Percentiles rank a stretch among this genome's conserved stretches.
Conservation (phyloP, 371 early-diverging fungal species). For the Apophysomyces ossiformis region DNA sequence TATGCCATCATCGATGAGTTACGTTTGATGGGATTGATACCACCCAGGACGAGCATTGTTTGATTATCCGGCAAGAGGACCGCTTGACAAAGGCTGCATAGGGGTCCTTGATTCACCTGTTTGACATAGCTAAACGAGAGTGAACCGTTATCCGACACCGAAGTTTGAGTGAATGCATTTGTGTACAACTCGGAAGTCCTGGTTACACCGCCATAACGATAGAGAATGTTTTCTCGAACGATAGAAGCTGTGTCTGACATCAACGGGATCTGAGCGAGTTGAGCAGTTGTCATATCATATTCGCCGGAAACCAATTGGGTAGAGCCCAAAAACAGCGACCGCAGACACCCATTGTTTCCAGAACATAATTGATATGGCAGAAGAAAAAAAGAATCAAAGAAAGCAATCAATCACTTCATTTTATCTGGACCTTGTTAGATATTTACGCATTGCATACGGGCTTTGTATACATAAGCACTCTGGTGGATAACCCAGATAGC, state of each 20-base stretch:
- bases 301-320: neutral
- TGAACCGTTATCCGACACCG: neutral
- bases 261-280: neutral
- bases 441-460: too few relatives aligned
- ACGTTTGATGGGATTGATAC: neutral
- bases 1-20: neutral
- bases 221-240: constrained; percentile 2
- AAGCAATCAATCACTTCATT: too few relatives aligned
- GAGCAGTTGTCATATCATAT: neutral
- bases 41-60: constrained; percentile 18
- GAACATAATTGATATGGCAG: neutral
- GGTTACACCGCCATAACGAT: constrained; percentile 14
- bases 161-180: neutral
- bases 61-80: constrained; percentile 18
- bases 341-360: neutral
- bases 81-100: neutral
- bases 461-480: too few relatives aligned
- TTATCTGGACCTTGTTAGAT: too few relatives aligned
- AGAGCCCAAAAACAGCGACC: neutral
- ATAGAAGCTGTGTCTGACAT: constrained; percentile 6
- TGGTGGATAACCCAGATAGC: too few relatives aligned
- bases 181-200: neutral
- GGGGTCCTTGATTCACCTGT: neutral
- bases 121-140: neutral
- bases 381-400: neutral